Evolutionary conservation across 306 rosid genomes (phyloP).

Genomic region (Luffa acutangula): DNA sequence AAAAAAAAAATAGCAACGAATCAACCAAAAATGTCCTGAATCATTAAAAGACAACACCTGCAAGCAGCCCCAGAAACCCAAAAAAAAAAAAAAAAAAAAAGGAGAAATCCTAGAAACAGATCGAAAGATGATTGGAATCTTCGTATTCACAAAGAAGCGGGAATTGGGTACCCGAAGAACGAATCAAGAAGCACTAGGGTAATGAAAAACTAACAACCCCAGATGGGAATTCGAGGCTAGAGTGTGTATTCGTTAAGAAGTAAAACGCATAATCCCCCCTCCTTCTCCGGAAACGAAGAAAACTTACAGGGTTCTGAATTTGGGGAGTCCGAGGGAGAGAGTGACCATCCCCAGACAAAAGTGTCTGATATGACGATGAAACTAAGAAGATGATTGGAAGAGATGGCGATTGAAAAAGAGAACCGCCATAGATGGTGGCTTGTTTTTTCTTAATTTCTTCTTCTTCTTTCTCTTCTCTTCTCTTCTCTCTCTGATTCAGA

Average conservation of each 20-base stretch:
- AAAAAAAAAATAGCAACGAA: not conserved
- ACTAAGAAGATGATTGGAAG: slow-evolving; percentile 17
- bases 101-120: slow-evolving; percentile 4
- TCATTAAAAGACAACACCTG: not conserved
- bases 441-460: not conserved
- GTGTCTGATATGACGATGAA: slow-evolving; percentile 3
- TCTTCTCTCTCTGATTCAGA: not conserved
- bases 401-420: slow-evolving; percentile 25
- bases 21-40: not conserved
- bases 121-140: not conserved
- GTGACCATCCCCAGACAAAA: not conserved
- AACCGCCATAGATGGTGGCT: slow-evolving; percentile 45
- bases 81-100: slow-evolving; percentile 1
- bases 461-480: not conserved
- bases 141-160: slow-evolving; percentile 4
- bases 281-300: not conserved
- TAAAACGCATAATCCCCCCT: not conserved
- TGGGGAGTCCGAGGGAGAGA: slow-evolving; percentile 1
- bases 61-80: not conserved
- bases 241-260: slow-evolving; percentile 12
- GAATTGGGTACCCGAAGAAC: slow-evolving; percentile 27
- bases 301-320: not conserved
- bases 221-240: slow-evolving; percentile 14
- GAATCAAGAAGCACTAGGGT: not conserved
- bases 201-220: not conserved